These are phyloP conservation scores for Cornus controversa DNA, from an alignment of 148 eudicot genomes.

Conservation along the genomic window DNA sequence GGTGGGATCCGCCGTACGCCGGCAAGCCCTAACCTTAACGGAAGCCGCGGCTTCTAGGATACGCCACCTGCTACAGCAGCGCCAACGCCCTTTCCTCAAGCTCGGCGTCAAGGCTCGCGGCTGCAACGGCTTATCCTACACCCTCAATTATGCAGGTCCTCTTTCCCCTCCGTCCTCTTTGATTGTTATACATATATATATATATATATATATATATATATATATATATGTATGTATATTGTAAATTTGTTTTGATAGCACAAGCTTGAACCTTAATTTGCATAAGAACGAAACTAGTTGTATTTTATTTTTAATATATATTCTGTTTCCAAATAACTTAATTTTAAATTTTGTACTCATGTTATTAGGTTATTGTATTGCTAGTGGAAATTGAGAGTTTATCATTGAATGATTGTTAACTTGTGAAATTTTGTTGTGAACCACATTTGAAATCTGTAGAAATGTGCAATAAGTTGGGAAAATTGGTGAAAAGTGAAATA, in stretches of 20 bases:
- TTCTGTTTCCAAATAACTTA: too few species aligned
- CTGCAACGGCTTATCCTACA: conserved; percentile 61
- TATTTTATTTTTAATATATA: neutral
- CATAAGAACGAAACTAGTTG: neutral
- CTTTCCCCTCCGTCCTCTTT: neutral
- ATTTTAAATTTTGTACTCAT: too few species aligned
- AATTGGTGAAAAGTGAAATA: neutral
- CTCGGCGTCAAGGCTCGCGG: conserved; percentile 89
- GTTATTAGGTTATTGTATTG: too few species aligned
- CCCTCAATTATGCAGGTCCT: conserved; percentile 28
- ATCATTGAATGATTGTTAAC: neutral
- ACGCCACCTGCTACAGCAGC: conserved; percentile 42
- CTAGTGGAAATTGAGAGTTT: neutral
- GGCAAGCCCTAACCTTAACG: conserved; percentile 59
- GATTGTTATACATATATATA: neutral
- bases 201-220: neutral
- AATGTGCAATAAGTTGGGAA: neutral
- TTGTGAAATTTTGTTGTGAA: neutral
- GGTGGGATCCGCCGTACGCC: conserved; percentile 42
- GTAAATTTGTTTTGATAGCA: neutral
- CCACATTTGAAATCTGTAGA: neutral
- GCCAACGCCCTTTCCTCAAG: conserved; percentile 45
- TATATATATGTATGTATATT: neutral
- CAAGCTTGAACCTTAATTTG: neutral
- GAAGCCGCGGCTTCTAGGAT: conserved; percentile 76